Base-by-base conservation (phyloP, 2,329 filamentous ascomycete species). In the Colletotrichum abscissum region DNA sequence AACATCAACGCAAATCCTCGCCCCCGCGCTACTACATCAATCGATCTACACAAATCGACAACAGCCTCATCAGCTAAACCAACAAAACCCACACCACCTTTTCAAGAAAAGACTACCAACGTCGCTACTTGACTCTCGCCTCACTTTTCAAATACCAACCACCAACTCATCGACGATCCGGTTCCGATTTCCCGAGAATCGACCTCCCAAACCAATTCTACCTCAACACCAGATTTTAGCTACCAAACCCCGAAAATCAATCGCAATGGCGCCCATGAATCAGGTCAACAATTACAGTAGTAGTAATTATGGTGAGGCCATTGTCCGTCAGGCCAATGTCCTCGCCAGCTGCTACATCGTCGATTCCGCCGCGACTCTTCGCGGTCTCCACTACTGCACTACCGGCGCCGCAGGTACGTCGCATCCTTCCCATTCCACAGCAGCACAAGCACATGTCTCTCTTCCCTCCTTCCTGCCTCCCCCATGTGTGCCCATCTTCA, bases 371-470 rank as follows among this genome's bases (percentile, higher is more conserved):
- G 89, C 91, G 83, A 89, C 87, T 81, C 89, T 98, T 80, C 92
- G 92, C 83, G 94, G 94, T 83, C 93, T 97, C 87, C 95, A 97
- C 88, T 98, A 97, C 92, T 97, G 93, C 91, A 95, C 95, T 94
- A 95, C 94, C 88, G 90, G 92, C 90, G 93, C 91, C 87, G 90
- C 92, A 90, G 93, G 92, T 93, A 88, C 74, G 89, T 84, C 22
- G 24, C 52, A 63, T 58, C 63, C 52, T 60, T 60, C 26, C 38
- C 52, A 63, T 54, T 42, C 26, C 59, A 19, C 56, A n/a, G 6
- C 19, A 38, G 11, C 16, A 38, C 19, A 22, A 46, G 68, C 49
- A 46, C 30, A 14, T 57, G 12, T 55, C 19, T 42, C 16, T 24
- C 28, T 33, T 33, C 30, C 28, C 0, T 30, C 26, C n/a, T 26